These are phyloP conservation scores for Cercophora samala DNA, from an alignment of 495 filamentous ascomycete genomes.

Conservation along the genomic window DNA sequence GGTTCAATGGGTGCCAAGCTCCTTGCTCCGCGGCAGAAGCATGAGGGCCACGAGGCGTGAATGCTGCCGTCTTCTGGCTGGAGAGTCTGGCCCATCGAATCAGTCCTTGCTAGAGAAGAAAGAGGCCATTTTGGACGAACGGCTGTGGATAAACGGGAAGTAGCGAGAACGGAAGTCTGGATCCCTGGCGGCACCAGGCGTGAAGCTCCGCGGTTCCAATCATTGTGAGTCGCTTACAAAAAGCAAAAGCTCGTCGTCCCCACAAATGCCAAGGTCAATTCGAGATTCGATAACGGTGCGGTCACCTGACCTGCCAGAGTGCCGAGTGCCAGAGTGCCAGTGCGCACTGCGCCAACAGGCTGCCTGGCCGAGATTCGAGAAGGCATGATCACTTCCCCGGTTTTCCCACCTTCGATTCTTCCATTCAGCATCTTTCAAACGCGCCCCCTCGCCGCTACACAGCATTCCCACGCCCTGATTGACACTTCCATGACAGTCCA, in stretches of 20 bases:
- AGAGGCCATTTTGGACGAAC: neutral
- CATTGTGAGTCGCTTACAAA: slow-evolving; percentile 8
- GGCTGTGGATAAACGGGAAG: slow-evolving; percentile 7
- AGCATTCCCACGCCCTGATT: neutral
- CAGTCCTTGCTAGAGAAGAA: neutral
- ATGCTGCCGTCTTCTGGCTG: neutral
- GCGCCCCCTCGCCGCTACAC: neutral
- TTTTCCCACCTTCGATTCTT: neutral
- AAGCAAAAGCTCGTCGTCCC: neutral
- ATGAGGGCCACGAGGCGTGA: neutral
- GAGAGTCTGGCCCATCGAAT: neutral
- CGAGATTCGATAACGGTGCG: neutral
- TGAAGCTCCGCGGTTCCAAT: slow-evolving; percentile 20
- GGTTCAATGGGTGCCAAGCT: neutral
- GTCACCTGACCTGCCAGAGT: slow-evolving; percentile 2
- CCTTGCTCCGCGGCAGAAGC: neutral
- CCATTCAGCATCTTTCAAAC: neutral
- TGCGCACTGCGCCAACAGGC: neutral
- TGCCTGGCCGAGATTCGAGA: neutral
- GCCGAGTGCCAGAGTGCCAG: no score
- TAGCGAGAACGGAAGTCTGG: slow-evolving; percentile 7
- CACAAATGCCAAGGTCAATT: neutral
- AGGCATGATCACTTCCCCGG: neutral
- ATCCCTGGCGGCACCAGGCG: slow-evolving; percentile 9
- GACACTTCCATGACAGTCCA: neutral